Conservation (phyloP, 768 basidiomycete species). For the Holtermanniella nyarrowii region DNA sequence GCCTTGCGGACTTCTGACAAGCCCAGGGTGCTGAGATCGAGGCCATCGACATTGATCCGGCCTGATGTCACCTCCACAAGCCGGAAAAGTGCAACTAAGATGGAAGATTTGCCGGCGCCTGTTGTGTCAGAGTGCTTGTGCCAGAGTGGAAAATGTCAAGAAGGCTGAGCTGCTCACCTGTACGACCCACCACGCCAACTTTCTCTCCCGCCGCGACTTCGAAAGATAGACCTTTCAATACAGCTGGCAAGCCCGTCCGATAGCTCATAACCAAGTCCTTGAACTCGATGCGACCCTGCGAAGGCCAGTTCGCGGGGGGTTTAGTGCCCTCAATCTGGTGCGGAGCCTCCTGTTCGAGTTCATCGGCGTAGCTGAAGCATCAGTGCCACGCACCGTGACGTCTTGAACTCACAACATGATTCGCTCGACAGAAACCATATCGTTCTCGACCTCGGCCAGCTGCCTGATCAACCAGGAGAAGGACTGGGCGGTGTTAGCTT, state of each 20-base stretch:
- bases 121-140: slow-evolving; percentile 43
- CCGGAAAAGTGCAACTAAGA: slow-evolving; percentile 79
- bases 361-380: slow-evolving; percentile 59
- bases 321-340: slow-evolving; percentile 55
- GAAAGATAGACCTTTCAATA: slow-evolving; percentile 73
- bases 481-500: slow-evolving; percentile 1
- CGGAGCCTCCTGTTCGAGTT: slow-evolving; percentile 71
- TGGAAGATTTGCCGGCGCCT: slow-evolving; percentile 78
- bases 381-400: background rate
- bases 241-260: slow-evolving; percentile 74
- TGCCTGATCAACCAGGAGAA: slow-evolving; percentile 40
- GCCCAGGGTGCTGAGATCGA: slow-evolving; percentile 75
- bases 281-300: slow-evolving; percentile 61
- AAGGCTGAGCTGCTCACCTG: no score
- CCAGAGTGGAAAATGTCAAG: slow-evolving; percentile 36
- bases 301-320: slow-evolving; percentile 62
- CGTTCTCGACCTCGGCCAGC: slow-evolving; percentile 68
- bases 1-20: slow-evolving; percentile 52
- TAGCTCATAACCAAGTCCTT: slow-evolving; percentile 69
- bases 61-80: slow-evolving; percentile 70
- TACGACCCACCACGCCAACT: slow-evolving; percentile 76
- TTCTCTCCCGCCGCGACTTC: slow-evolving; percentile 67
- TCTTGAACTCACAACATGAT: slow-evolving; percentile 42
- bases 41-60: slow-evolving; percentile 63
- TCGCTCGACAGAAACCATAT: slow-evolving; percentile 65